Evolutionary conservation across 805 yeast species (phyloP).

Genomic region (Tetrapisispora namnaoensis): DNA sequence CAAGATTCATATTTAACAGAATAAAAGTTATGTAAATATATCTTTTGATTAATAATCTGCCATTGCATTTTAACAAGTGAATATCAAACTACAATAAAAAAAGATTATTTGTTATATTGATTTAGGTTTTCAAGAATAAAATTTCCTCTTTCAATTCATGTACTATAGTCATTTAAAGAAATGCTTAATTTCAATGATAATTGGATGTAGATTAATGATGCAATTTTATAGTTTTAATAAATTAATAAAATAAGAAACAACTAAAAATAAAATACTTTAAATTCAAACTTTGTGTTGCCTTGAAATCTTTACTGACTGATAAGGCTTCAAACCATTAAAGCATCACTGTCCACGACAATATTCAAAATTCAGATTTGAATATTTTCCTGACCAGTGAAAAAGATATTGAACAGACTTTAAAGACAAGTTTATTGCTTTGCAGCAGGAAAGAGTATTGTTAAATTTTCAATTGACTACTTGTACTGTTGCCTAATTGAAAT

Average conservation of each 20-base stretch:
- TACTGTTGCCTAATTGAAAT: too few species aligned
- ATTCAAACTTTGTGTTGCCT: too few species aligned
- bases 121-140: neutral
- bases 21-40: neutral
- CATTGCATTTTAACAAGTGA: neutral
- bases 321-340: too few species aligned
- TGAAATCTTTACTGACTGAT: too few species aligned
- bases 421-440: too few species aligned
- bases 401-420: too few species aligned
- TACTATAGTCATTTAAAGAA: neutral
- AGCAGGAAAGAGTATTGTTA: too few species aligned
- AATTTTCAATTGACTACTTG: neutral
- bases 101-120: too few species aligned
- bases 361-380: too few species aligned
- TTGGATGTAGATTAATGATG: slow-evolving; percentile 1
- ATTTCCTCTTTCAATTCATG: neutral
- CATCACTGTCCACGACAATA: too few species aligned
- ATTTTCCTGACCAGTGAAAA: too few species aligned
- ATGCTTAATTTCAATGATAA: neutral
- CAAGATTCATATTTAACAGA: neutral
- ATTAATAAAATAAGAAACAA: neutral
- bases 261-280: too few species aligned
- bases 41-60: neutral
- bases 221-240: slow-evolving; percentile 1
- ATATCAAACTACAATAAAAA: neutral